Conservation (phyloP, 2,329 filamentous ascomycete species). For the Aspergillus thermomutatus region DNA sequence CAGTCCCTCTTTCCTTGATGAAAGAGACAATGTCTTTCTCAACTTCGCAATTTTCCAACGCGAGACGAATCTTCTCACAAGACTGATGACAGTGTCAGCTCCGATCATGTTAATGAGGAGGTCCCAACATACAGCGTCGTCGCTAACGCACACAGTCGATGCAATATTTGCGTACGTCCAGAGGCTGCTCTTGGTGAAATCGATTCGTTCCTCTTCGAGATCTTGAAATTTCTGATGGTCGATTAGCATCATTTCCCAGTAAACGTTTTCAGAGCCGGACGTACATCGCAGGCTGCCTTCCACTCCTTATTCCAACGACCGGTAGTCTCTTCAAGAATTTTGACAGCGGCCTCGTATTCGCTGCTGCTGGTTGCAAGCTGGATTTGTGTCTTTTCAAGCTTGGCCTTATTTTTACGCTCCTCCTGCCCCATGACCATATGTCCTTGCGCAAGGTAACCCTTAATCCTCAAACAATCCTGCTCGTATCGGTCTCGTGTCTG, state of each 20-base stretch:
- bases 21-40: constrained; percentile 90
- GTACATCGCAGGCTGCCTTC: constrained; percentile 84
- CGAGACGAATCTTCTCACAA: constrained; percentile 92
- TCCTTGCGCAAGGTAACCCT: constrained; percentile 94
- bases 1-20: constrained; percentile 84
- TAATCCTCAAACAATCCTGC: constrained; percentile 96
- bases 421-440: constrained; percentile 99
- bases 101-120: background rate
- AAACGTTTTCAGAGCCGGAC: constrained; percentile 17
- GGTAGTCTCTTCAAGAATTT: constrained; percentile 91
- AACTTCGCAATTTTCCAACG: constrained; percentile 92
- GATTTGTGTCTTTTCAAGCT: constrained; percentile 97
- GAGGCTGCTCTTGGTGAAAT: constrained; percentile 95
- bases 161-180: constrained; percentile 98
- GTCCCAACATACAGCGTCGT: constrained; percentile 64
- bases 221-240: constrained; percentile 84
- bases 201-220: constrained; percentile 91
- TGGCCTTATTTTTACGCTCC: constrained; percentile 97
- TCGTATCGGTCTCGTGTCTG: constrained; percentile 90
- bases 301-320: constrained; percentile 96
- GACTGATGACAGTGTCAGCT: constrained; percentile 47
- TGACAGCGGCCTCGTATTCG: constrained; percentile 91
- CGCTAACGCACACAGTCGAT: constrained; percentile 95
- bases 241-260: constrained; percentile 18
- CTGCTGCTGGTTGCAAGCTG: constrained; percentile 85